Evolutionary conservation across 2,329 filamentous ascomycete species (phyloP).

Genomic region (Colletotrichum cereale): DNA sequence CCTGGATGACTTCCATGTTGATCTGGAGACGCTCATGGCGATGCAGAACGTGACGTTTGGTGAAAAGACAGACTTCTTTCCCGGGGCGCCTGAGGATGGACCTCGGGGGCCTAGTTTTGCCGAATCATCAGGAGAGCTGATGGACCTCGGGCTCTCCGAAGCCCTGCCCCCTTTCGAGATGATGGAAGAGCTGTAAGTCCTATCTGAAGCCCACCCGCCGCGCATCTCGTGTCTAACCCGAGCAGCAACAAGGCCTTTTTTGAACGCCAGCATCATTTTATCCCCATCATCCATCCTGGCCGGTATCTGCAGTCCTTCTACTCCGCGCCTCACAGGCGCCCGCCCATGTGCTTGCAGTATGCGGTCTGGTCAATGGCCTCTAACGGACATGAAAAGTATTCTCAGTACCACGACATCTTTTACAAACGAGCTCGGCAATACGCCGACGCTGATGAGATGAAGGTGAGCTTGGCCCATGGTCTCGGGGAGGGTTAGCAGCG

Average conservation of each 20-base stretch:
- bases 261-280: slow-evolving; percentile 75
- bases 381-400: slow-evolving; percentile 78
- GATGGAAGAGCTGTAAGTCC: slow-evolving; percentile 82
- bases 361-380: slow-evolving; percentile 89
- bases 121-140: slow-evolving; percentile 60
- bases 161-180: slow-evolving; percentile 82
- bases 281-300: slow-evolving; percentile 83
- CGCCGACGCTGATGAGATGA: slow-evolving; percentile 86
- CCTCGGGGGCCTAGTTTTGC: slow-evolving; percentile 5
- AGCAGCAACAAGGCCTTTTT: slow-evolving; percentile 81
- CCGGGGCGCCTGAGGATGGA: not conserved
- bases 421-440: slow-evolving; percentile 88
- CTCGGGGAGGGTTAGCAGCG: not conserved
- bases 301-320: slow-evolving; percentile 83
- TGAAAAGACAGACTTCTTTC: slow-evolving; percentile 5
- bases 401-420: slow-evolving; percentile 79
- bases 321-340: slow-evolving; percentile 77
- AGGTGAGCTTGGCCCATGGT: slow-evolving; percentile 53
- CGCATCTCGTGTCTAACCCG: slow-evolving; percentile 25
- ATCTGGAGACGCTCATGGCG: slow-evolving; percentile 40
- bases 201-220: not conserved
- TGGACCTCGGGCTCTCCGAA: slow-evolving; percentile 85
- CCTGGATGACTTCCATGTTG: slow-evolving; percentile 41
- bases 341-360: slow-evolving; percentile 86
- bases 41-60: slow-evolving; percentile 25